These are phyloP conservation scores for Hypomyces rosellus DNA, from an alignment of 2,329 filamentous ascomycete species.

Conservation along the genomic window DNA sequence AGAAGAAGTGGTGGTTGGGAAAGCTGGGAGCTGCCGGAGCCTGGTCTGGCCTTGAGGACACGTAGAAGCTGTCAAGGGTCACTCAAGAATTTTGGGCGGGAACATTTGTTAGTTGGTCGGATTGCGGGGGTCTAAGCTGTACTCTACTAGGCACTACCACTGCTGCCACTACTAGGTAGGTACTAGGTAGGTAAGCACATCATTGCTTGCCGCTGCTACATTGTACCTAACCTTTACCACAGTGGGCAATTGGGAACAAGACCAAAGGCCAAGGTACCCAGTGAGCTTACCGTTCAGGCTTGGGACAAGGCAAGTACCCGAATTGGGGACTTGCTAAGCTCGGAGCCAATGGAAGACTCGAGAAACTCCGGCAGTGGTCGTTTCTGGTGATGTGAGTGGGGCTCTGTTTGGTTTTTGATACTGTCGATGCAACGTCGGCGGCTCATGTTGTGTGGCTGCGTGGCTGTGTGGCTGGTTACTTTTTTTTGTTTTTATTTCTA, in stretches of 20 bases:
- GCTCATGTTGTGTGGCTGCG: background rate
- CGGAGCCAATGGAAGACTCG: slow-evolving; percentile 3
- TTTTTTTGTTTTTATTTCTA: no score
- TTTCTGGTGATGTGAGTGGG: slow-evolving; percentile 2
- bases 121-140: slow-evolving; percentile 10
- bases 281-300: no score
- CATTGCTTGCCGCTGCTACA: background rate
- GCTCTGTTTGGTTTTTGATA: background rate
- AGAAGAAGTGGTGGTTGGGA: slow-evolving; percentile 11
- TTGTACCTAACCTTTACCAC: no score
- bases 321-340: background rate
- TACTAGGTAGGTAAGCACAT: no score
- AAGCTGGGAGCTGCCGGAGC: slow-evolving; percentile 17
- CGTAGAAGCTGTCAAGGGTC: slow-evolving; percentile 23
- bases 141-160: background rate
- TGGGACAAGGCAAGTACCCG: no score
- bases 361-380: slow-evolving; percentile 5
- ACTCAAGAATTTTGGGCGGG: slow-evolving; percentile 5
- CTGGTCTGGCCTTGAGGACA: slow-evolving; percentile 23
- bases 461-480: no score
- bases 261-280: no score
- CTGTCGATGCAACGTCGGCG: background rate
- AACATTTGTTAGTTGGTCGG: background rate
- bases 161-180: no score
- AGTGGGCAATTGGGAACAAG: no score